phyloP scores from a whole-genome alignment of 2,329 filamentous ascomycete genomes.

The Xylaria hypoxylon region DNA sequence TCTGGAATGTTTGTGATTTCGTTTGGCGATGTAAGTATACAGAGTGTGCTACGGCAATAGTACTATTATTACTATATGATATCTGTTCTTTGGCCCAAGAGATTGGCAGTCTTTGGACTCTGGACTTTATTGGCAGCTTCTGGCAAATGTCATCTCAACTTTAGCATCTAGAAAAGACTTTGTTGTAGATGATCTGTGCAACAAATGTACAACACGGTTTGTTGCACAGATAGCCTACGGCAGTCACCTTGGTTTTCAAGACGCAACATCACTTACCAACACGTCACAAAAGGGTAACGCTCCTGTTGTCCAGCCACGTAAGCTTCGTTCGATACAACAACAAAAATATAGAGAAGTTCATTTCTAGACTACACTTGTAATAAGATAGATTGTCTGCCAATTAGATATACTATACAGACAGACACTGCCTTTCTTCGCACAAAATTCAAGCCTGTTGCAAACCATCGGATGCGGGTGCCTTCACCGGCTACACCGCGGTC shows the following conservation, averaged over 20 bases:
- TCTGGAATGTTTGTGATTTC: not conserved
- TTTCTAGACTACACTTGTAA: too few species aligned
- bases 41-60: not conserved
- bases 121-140: not conserved
- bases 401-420: conserved; percentile 1
- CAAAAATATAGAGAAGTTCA: too few species aligned
- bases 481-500: conserved; percentile 20
- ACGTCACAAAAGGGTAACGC: conserved; percentile 24
- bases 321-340: conserved; percentile 4
- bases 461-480: conserved; percentile 9
- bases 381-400: not conserved
- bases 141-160: conserved; percentile 6
- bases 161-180: conserved; percentile 5
- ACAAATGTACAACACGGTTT: not conserved
- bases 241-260: conserved; percentile 9
- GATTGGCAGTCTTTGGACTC: too few species aligned
- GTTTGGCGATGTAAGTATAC: not conserved
- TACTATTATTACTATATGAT: conserved; percentile 1
- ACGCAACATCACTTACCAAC: conserved; percentile 1
- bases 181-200: not conserved
- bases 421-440: conserved; percentile 8
- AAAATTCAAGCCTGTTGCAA: conserved; percentile 21
- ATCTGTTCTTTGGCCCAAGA: too few species aligned
- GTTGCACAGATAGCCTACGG: not conserved
- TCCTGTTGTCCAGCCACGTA: conserved; percentile 6